phyloP scores from a whole-genome alignment of 106 monocot genomes.

The Dendrobium huoshanense region DNA sequence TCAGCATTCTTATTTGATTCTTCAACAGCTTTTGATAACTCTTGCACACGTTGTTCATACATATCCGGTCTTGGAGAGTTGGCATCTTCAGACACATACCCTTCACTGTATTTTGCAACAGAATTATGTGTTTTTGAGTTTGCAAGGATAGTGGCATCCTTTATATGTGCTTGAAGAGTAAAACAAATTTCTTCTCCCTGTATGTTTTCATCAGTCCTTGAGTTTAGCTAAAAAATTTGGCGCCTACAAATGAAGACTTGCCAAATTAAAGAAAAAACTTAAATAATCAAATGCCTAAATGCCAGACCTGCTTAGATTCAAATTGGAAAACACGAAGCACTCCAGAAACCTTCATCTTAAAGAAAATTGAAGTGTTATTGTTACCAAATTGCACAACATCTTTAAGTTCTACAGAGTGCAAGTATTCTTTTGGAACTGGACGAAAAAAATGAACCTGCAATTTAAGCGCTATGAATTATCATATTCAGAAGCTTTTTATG shows the following conservation, averaged over 20 bases:
- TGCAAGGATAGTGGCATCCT: constrained; percentile 92
- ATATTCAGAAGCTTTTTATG: neutral
- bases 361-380: constrained; percentile 91
- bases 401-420: constrained; percentile 92
- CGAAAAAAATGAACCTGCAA: constrained; percentile 97
- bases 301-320: constrained; percentile 90
- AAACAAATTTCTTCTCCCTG: constrained; percentile 99
- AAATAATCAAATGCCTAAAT: neutral
- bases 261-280: neutral
- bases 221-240: neutral
- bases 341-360: constrained; percentile 97
- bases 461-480: neutral
- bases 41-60: constrained; percentile 62
- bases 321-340: constrained; percentile 96
- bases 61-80: constrained; percentile 39
- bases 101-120: constrained; percentile 43
- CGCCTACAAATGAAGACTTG: neutral
- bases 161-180: constrained; percentile 98
- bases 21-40: constrained; percentile 64
- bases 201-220: neutral
- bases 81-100: constrained; percentile 41
- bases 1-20: constrained; percentile 78
- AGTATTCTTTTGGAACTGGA: constrained; percentile 90
- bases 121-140: constrained; percentile 76
- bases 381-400: constrained; percentile 98